Evolutionary conservation across 768 basidiomycete genomes (phyloP).

Genomic region (Royoungia palumana): DNA sequence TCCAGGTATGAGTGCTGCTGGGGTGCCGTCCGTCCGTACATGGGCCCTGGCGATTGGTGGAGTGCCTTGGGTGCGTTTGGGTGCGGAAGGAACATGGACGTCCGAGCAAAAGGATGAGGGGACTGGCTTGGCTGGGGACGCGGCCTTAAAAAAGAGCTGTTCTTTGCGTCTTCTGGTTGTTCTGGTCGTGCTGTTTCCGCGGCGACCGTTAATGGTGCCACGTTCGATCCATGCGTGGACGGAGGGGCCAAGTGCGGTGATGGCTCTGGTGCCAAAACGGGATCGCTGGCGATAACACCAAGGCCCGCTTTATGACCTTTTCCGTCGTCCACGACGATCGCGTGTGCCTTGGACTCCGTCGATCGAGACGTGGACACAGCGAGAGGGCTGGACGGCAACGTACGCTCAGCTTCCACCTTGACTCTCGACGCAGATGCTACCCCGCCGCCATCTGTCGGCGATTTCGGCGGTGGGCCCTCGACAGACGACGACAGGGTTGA

Average conservation of each 20-base stretch:
- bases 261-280: slow-evolving; percentile 12
- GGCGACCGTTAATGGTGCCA: slow-evolving; percentile 9
- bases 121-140: slow-evolving; percentile 19
- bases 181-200: slow-evolving; percentile 9
- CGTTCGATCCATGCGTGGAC: slow-evolving; percentile 13
- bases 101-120: slow-evolving; percentile 30
- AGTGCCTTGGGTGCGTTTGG: slow-evolving; percentile 49
- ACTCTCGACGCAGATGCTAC: slow-evolving; percentile 15
- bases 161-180: slow-evolving; percentile 6
- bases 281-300: slow-evolving; percentile 1
- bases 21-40: slow-evolving; percentile 47
- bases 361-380: not conserved
- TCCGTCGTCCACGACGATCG: slow-evolving; percentile 20
- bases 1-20: slow-evolving; percentile 16
- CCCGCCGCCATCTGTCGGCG: slow-evolving; percentile 14
- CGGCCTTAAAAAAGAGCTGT: slow-evolving; percentile 24
- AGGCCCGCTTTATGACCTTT: slow-evolving; percentile 4
- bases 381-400: not conserved
- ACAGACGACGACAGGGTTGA: slow-evolving; percentile 10
- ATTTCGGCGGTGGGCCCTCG: slow-evolving; percentile 12
- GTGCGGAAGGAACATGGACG: slow-evolving; percentile 50
- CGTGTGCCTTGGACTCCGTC: slow-evolving; percentile 1
- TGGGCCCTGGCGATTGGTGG: slow-evolving; percentile 42
- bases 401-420: slow-evolving; percentile 14
- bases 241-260: slow-evolving; percentile 4